A percentile compares a stretch with the other conserved stretches of the same genome.
phyloP scores from a whole-genome alignment of 164 flowering plant species.

The Stephania cephalantha region DNA sequence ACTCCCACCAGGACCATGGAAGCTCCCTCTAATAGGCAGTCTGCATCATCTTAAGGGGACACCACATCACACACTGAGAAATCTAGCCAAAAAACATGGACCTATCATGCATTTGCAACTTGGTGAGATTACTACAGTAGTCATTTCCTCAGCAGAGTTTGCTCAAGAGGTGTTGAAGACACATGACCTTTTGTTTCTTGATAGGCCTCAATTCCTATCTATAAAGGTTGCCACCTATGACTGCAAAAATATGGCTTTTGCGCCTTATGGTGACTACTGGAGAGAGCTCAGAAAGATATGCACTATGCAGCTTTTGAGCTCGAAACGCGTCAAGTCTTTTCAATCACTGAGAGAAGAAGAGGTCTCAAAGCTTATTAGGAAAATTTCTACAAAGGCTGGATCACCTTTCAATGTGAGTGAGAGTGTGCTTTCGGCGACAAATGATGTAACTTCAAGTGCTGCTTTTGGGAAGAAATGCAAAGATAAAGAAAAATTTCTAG shows the following conservation, averaged over 20 bases:
- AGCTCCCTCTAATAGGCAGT: conserved; percentile 30
- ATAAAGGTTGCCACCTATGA: conserved; percentile 9
- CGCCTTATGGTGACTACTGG: conserved; percentile 32
- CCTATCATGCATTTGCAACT: conserved; percentile 27
- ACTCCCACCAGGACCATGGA: conserved; percentile 21
- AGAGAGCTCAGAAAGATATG: conserved; percentile 30
- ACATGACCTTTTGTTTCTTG: conserved; percentile 22
- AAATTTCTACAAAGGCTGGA: conserved; percentile 8
- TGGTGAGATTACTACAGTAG: conserved; percentile 20
- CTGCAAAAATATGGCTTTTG: conserved; percentile 13
- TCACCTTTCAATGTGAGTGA: conserved; percentile 20
- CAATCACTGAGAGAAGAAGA: conserved; percentile 23
- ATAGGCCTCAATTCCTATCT: conserved; percentile 11
- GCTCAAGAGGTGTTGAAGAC: conserved; percentile 25
- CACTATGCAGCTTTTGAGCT: conserved; percentile 25
- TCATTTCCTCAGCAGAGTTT: conserved; percentile 22
- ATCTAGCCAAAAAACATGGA: conserved; percentile 27
- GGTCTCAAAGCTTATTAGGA: conserved; percentile 12
- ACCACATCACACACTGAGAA: conserved; percentile 18
- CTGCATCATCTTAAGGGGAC: conserved; percentile 21
- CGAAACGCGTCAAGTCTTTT: conserved; percentile 25
- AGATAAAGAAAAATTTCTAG: conserved; percentile 10
- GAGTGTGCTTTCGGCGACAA: conserved; percentile 11
- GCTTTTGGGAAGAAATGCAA: conserved; percentile 25
- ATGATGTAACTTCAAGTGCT: conserved; percentile 15